phyloP scores from a whole-genome alignment of 306 rosid species.

The Dalbergia cultrata region DNA sequence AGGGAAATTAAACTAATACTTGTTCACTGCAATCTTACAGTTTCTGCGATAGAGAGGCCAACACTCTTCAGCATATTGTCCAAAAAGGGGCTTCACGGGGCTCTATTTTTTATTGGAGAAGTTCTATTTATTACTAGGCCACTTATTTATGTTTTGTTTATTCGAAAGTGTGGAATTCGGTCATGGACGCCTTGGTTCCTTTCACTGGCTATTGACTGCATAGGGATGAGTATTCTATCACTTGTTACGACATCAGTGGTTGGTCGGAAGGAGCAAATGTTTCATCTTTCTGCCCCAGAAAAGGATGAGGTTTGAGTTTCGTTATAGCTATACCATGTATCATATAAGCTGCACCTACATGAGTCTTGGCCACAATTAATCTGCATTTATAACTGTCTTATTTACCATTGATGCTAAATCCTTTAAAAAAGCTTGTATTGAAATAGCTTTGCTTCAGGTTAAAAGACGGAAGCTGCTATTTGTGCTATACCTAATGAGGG shows the following conservation, averaged over 20 bases:
- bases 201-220: constrained; percentile 75
- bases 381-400: background rate
- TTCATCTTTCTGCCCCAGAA: constrained; percentile 70
- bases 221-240: constrained; percentile 70
- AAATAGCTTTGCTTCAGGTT: constrained; percentile 62
- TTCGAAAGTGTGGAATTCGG: constrained; percentile 73
- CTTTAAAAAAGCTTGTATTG: constrained; percentile 33
- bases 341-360: background rate
- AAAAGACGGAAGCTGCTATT: constrained; percentile 78
- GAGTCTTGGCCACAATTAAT: background rate
- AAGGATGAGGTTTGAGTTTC: constrained; percentile 83
- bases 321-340: constrained; percentile 24
- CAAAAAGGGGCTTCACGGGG: constrained; percentile 75
- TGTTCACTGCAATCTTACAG: constrained; percentile 55
- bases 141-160: constrained; percentile 81
- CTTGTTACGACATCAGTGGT: constrained; percentile 53
- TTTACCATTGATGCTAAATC: background rate
- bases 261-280: constrained; percentile 52
- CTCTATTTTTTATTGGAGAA: constrained; percentile 72
- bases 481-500: constrained; percentile 94
- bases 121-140: constrained; percentile 81
- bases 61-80: constrained; percentile 69
- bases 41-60: constrained; percentile 61
- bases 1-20: constrained; percentile 45
- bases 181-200: constrained; percentile 97